These are phyloP conservation scores for Phyllosticta citribraziliensis DNA, from an alignment of 2,329 filamentous ascomycete genomes.

Conservation along the genomic window DNA sequence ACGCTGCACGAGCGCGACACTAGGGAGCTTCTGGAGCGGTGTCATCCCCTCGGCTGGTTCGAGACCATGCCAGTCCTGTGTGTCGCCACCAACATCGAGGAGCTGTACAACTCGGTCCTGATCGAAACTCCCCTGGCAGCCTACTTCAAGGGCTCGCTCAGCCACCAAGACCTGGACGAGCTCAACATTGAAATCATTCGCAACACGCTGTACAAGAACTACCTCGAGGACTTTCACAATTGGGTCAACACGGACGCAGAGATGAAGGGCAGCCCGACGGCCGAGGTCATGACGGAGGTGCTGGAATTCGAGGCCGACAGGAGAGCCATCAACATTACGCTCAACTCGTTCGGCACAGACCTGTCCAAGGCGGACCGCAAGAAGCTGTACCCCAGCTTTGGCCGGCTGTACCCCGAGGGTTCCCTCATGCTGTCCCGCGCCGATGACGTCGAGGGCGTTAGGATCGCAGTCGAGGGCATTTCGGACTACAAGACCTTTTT, in stretches of 20 bases:
- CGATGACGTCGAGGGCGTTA: slow-evolving; percentile 88
- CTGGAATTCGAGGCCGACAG: slow-evolving; percentile 95
- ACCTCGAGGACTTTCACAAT: slow-evolving; percentile 91
- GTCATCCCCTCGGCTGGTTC: slow-evolving; percentile 96
- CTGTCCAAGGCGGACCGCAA: slow-evolving; percentile 86
- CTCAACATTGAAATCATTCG: slow-evolving; percentile 98
- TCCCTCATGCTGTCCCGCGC: slow-evolving; percentile 90
- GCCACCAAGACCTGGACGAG: slow-evolving; percentile 94
- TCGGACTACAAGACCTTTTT: slow-evolving; percentile 94
- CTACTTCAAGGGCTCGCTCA: slow-evolving; percentile 95
- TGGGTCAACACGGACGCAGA: slow-evolving; percentile 88
- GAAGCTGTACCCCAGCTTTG: slow-evolving; percentile 92
- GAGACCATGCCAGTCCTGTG: slow-evolving; percentile 98
- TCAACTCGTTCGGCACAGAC: slow-evolving; percentile 97
- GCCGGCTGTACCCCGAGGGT: slow-evolving; percentile 85
- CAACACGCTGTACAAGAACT: slow-evolving; percentile 99
- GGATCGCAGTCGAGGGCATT: slow-evolving; percentile 86
- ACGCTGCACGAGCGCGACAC: slow-evolving; percentile 97
- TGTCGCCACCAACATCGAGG: slow-evolving; percentile 96
- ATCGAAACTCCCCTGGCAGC: slow-evolving; percentile 93
- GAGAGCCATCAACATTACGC: slow-evolving; percentile 95
- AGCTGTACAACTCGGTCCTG: slow-evolving; percentile 94
- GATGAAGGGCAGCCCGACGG: slow-evolving; percentile 76
- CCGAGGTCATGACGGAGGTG: slow-evolving; percentile 92
- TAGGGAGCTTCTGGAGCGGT: slow-evolving; percentile 85